A percentile compares a stretch with the other conserved stretches of the same genome.
Evolutionary conservation across 192 early-diverging fungal species (phyloP).

Genomic region (Chytriomyces sp.): DNA sequence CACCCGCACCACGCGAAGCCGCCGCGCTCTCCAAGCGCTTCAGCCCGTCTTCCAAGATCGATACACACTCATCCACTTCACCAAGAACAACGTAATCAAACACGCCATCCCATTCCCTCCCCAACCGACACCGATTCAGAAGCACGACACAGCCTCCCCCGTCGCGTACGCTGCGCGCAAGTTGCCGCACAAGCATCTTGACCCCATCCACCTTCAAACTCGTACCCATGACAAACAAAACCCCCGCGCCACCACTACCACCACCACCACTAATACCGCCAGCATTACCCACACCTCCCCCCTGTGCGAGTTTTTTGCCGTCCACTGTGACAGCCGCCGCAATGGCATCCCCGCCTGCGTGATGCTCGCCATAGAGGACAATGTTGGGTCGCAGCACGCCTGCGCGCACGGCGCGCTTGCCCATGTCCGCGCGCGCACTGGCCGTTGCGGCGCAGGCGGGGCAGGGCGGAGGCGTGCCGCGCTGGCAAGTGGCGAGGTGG

Average conservation of each 20-base stretch:
- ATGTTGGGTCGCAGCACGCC: slow-evolving; percentile 90
- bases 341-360: slow-evolving; percentile 66
- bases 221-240: slow-evolving; percentile 88
- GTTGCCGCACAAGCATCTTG: slow-evolving; percentile 72
- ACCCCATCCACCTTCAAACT: slow-evolving; percentile 82
- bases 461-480: slow-evolving; percentile 74
- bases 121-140: slow-evolving; percentile 70
- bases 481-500: slow-evolving; percentile 58
- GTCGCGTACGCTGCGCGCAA: slow-evolving; percentile 45
- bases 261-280: slow-evolving; percentile 36
- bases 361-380: slow-evolving; percentile 94
- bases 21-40: slow-evolving; percentile 9
- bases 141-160: slow-evolving; percentile 57
- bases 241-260: slow-evolving; percentile 59
- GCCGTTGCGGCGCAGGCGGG: slow-evolving; percentile 56
- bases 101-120: slow-evolving; percentile 73
- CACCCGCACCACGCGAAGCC: too few relatives aligned
- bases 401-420: slow-evolving; percentile 74
- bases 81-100: slow-evolving; percentile 81
- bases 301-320: slow-evolving; percentile 47
- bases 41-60: slow-evolving; percentile 29
- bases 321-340: slow-evolving; percentile 34
- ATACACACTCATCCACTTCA: slow-evolving; percentile 61
- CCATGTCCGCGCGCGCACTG: slow-evolving; percentile 56
- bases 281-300: slow-evolving; percentile 56